Conservation (phyloP, 306 rosid species). For the Lathyrus oleraceus region DNA sequence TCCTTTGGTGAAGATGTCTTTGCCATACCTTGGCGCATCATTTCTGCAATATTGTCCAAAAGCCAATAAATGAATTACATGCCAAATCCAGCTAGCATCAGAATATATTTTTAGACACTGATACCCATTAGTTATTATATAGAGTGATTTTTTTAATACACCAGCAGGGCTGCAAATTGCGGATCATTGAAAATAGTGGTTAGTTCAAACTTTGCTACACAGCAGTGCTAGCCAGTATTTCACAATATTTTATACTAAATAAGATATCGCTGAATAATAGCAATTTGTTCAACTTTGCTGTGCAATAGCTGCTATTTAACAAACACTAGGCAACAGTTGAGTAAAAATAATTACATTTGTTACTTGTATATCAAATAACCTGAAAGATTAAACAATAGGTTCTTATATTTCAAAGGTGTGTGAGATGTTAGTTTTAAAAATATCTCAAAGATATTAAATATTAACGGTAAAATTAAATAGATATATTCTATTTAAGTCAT, state of each 20-base stretch:
- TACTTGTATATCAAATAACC: background rate
- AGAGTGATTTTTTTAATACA: background rate
- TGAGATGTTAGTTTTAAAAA: background rate
- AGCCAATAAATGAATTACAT: background rate
- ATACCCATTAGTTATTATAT: background rate
- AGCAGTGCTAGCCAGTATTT: background rate
- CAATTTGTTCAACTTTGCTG: background rate
- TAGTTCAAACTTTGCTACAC: background rate
- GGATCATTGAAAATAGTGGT: background rate
- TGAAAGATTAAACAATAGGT: background rate
- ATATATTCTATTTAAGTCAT: background rate
- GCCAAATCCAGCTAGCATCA: background rate
- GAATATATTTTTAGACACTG: background rate
- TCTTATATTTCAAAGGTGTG: background rate
- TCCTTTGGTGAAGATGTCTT: conserved; percentile 94
- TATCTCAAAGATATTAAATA: background rate
- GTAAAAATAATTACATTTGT: background rate
- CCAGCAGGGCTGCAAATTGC: background rate
- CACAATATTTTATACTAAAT: background rate
- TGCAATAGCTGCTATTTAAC: background rate
- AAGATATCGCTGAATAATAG: background rate
- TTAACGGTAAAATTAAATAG: background rate
- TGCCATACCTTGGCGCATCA: conserved; percentile 90
- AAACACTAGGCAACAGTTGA: background rate
- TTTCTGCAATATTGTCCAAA: conserved; percentile 59